Evolutionary conservation across 2,329 filamentous ascomycete species (phyloP), one percentile per base, ranked within the genome.

Genomic region (Colletotrichum horii): DNA sequence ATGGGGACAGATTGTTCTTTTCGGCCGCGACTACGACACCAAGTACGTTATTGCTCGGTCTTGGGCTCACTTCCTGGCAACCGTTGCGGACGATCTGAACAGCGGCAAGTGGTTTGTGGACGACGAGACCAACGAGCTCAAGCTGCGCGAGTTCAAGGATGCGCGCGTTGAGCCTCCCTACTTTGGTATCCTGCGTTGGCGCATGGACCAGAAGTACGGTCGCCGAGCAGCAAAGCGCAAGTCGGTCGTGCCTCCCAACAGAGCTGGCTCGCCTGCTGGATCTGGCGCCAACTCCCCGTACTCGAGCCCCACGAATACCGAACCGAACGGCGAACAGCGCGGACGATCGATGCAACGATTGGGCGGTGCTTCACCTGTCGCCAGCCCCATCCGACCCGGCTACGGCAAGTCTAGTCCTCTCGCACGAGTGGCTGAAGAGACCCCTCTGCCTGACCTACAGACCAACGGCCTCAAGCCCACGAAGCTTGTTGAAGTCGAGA

Each of bases 1-100:
- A 83, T 99, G 97, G 96, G 97, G 97, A 70, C 97, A 99, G 84
- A 92, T 99, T 78, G 98, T 99, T 81, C 90, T 99, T 77, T 98
- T 98, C 83, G 97, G 97, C 66, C 95, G 97, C 76, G 97, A 99
- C 86, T 99, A 98, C 85, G 97, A 99, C 83, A 98, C 95, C 85
- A 99, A 99, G 87, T 99, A 98, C 82, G 97, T 99, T 8, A 91
- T 99, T 72, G 95, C 97, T 34, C 93, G 95, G 76, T 98, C 96
- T 1, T 99, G 97, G 97, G 92, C 93, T 19, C 91, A 94, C 12
- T 96, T 99, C 82, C 86, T 99, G 24, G 96, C 96, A 66, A 91
- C 93, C 36, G 91, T 98, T 8, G 96, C 97, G 34, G 97, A 99
- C 81, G 97, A 99, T 82, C 88, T 99, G 80, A 92, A 91, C 86